Base-by-base conservation (phyloP, 2,329 filamentous ascomycete genomes). In the Ophiostoma quercus region DNA sequence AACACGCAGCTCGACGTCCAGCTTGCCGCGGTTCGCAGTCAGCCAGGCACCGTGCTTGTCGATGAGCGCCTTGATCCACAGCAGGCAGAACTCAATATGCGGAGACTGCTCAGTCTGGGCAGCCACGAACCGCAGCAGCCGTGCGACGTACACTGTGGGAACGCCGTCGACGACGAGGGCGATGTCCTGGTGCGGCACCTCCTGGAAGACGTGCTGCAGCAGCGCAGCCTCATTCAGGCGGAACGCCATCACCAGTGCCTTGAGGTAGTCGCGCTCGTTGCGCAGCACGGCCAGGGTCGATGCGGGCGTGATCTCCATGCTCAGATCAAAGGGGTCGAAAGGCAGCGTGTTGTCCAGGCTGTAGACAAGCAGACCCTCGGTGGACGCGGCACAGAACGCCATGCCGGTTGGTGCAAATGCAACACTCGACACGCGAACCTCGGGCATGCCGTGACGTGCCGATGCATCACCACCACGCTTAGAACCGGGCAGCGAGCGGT, bases 171-270 rank as follows among this genome's bases (percentile, higher is more conserved):
- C 91, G 0, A 96, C 88, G 9, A 96, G 86, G 0, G 86, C 77
- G 66, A 98, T 91, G 74, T 94, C 90, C 1, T 83, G 79, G 60
- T 90, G 84, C 0, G 95, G 94, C 32, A 94, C 90, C 1, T 87
- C 86, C 79, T 96, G 90, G 80, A 97, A 98, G 22, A 97, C 92
- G 69, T 88, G 88, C 75, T 91, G 90, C 72, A 97, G 88, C 66
- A 99, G 84, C 29, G 88, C 87, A 4, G 88, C 85, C 78, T 96
- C 92, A 80, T 97, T 97, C 71, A 99, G 88, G 6, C 96, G 90
- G 84, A 99, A 99, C 1, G 94, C 91, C 95, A 99, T 99, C 73
- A 97, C 89, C 6, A 99, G 83, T 0, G 95, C 94, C 80, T 95
- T 96, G 73, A 98, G 86, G 79, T 92, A 96, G 77, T 97, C 92